phyloP scores from a whole-genome alignment of 2,329 filamentous ascomycete genomes.

The Xylariaceae sp. region DNA sequence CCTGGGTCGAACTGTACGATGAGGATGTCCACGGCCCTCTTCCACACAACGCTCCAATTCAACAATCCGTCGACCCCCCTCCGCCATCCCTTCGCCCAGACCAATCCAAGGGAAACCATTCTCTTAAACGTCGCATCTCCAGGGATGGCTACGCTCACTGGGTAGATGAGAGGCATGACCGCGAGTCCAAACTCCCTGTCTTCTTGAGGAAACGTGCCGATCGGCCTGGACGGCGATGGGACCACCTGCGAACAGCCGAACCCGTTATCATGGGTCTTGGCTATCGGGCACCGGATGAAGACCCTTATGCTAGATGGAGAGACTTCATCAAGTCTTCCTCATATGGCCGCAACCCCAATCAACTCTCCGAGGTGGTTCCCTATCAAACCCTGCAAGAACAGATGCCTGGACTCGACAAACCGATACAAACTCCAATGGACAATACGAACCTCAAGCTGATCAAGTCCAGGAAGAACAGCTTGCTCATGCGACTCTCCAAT shows the following conservation, averaged over 20 bases:
- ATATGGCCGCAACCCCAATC: constrained; percentile 44
- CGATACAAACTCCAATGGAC: constrained; percentile 34
- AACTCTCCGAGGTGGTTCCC: constrained; percentile 45
- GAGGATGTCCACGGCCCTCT: constrained; percentile 22
- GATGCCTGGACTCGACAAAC: constrained; percentile 34
- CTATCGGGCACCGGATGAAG: constrained; percentile 36
- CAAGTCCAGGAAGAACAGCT: constrained; percentile 30
- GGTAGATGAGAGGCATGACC: constrained; percentile 29
- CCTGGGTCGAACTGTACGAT: constrained; percentile 28
- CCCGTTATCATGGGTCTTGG: constrained; percentile 52
- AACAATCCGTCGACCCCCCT: constrained; percentile 16
- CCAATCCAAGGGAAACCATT: constrained; percentile 20
- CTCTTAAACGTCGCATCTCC: constrained; percentile 27
- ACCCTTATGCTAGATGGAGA: constrained; percentile 44
- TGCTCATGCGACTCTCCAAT: constrained; percentile 56
- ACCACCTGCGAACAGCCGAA: constrained; percentile 54
- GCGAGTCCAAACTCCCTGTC: constrained; percentile 37
- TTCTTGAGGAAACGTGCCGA: constrained; percentile 42
- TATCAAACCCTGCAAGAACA: constrained; percentile 34
- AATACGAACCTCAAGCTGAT: constrained; percentile 32
- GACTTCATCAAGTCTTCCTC: constrained; percentile 50
- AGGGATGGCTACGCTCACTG: constrained; percentile 30
- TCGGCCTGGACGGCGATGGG: constrained; percentile 52
- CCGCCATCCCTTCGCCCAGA: constrained; percentile 20
- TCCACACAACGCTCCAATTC: background rate